A percentile compares a stretch with the other conserved stretches of the same genome.
These are phyloP conservation scores for Globisporangium spinosum DNA, from an alignment of 352 stramenopile species.

Conservation along the genomic window DNA sequence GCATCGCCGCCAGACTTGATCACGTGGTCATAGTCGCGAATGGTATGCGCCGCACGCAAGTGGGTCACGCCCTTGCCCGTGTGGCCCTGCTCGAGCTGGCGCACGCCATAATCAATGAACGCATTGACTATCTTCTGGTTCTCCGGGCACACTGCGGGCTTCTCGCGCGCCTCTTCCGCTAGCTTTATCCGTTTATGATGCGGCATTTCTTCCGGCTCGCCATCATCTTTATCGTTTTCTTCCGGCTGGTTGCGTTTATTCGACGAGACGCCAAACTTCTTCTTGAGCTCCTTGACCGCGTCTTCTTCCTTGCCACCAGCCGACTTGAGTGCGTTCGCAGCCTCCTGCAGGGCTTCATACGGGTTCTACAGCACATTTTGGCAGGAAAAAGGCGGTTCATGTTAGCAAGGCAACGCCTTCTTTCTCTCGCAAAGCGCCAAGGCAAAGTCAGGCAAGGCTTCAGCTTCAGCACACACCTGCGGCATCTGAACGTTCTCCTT, in stretches of 20 bases:
- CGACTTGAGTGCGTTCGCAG: slow-evolving; percentile 27
- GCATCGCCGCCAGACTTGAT: slow-evolving; percentile 50
- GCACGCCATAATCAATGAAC: slow-evolving; percentile 59
- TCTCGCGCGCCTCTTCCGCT: slow-evolving; percentile 46
- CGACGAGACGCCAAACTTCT: slow-evolving; percentile 23
- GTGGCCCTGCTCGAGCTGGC: slow-evolving; percentile 56
- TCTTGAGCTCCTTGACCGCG: slow-evolving; percentile 31
- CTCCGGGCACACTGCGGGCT: slow-evolving; percentile 34
- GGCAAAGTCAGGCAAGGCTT: not conserved
- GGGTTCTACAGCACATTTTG: slow-evolving; percentile 23
- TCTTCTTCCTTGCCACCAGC: slow-evolving; percentile 32
- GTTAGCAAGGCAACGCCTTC: not conserved
- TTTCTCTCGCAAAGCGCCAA: not conserved
- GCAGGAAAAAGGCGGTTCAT: not conserved
- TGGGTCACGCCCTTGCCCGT: slow-evolving; percentile 73
- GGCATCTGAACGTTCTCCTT: slow-evolving; percentile 36
- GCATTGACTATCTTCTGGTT: slow-evolving; percentile 81
- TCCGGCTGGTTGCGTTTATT: slow-evolving; percentile 23
- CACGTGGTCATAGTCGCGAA: slow-evolving; percentile 43
- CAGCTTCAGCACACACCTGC: slow-evolving; percentile 21
- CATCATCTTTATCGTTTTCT: slow-evolving; percentile 14
- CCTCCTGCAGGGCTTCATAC: slow-evolving; percentile 37
- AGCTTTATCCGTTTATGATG: slow-evolving; percentile 55
- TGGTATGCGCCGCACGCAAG: slow-evolving; percentile 57
- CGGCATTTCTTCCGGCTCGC: slow-evolving; percentile 32